phyloP scores from a whole-genome alignment of 2,329 filamentous ascomycete genomes.

The Fusarium fracticaudum region DNA sequence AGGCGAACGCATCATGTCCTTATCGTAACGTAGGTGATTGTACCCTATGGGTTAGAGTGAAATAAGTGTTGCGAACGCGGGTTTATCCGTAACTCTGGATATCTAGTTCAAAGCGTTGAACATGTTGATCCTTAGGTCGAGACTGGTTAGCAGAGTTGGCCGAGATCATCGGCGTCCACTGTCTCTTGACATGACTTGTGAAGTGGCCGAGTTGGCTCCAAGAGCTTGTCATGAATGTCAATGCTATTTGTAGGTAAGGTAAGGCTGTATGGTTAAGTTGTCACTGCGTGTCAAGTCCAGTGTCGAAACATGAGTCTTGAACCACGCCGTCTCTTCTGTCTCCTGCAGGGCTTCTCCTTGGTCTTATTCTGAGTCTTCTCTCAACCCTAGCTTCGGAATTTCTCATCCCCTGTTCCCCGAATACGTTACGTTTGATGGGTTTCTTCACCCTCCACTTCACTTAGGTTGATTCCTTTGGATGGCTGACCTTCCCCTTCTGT shows the following conservation, averaged over 20 bases:
- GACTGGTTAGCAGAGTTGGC: conserved; percentile 10
- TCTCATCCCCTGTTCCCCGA: conserved; percentile 31
- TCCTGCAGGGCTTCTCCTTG: background rate
- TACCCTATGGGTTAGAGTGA: background rate
- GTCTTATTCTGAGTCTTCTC: background rate
- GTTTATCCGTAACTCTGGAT: background rate
- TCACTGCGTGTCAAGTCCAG: background rate
- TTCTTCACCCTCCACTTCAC: conserved; percentile 3
- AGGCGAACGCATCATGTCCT: background rate
- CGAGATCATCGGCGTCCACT: conserved; percentile 2
- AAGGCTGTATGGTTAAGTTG: background rate
- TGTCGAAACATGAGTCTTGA: background rate
- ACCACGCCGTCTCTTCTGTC: background rate
- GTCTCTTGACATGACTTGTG: conserved; percentile 4
- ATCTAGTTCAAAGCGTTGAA: background rate
- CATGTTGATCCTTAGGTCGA: background rate
- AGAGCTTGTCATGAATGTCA: background rate
- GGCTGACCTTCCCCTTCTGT: conserved; percentile 31
- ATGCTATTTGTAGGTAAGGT: background rate
- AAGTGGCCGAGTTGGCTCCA: background rate
- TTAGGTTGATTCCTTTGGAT: conserved; percentile 11
- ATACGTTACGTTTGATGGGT: conserved; percentile 1
- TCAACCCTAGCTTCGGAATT: conserved; percentile 19
- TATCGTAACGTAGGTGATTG: background rate
- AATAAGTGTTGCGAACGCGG: background rate